Evolutionary conservation across 805 yeast species (phyloP), one percentile per base, ranked within the genome.

Genomic region (Candida saitoana): DNA sequence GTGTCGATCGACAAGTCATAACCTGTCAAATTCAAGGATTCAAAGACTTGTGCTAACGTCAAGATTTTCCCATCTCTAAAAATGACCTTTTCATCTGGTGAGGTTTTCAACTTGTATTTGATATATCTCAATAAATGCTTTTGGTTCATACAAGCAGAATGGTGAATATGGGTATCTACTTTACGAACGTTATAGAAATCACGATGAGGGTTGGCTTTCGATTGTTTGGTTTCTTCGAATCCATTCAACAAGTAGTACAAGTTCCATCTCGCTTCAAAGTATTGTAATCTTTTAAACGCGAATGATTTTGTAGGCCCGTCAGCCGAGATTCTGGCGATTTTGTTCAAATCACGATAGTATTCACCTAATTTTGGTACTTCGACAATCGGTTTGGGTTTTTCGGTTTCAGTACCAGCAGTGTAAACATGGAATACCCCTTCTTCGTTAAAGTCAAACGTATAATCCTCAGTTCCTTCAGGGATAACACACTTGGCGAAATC

Each of bases 81-180:
- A 38, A 95, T 93, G 11, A 93, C 99, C 47, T 85, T 83, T 60
- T 95, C 96, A 50, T 87, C 77, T 2, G 95, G 90, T 36, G 71
- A 69, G 45, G 87, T 86, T 67, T 91, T 88, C 65, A 93, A 81
- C 67, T 93, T 93, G 60, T 89, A 87, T 65, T 93, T 93, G 63
- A 93, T 93, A 62, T 87, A 93, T 55, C 99, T 82, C 50, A 93
- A 71, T 54, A 93, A 69, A 67, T 93, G 99, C 65, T 93, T 93
- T 67, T 93, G 99, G 57, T 95, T 95, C 98, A 95, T 95, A 63
- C 97, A 90, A 8, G 99, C 99, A 7, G 96, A 87, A 62, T 95
- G 99, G 62, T 93, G 99, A 54, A 93, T 96, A 73, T 93, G 99
- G 15, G 98, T 93, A 59, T 91, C 99, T 30, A 93, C 97, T 61